These are phyloP conservation scores for Nothomitra cinnamomea DNA, from an alignment of 2,329 filamentous ascomycete genomes.

Conservation along the genomic window DNA sequence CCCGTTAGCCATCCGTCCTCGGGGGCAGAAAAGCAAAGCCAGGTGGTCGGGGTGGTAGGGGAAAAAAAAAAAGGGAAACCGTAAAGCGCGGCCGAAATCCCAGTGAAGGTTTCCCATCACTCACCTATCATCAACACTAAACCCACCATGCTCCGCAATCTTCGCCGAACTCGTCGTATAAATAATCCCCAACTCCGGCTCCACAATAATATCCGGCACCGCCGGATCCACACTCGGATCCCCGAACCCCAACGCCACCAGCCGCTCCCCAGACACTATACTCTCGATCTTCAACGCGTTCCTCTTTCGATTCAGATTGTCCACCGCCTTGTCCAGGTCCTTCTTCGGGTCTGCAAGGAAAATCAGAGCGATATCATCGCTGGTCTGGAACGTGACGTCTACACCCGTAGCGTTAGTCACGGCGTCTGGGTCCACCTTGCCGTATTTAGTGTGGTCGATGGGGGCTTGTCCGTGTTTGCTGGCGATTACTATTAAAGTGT, in stretches of 20 bases:
- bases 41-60: neutral
- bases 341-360: conserved; percentile 14
- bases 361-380: conserved; percentile 17
- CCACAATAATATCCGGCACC: conserved; percentile 18
- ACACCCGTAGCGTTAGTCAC: conserved; percentile 13
- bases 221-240: conserved; percentile 15
- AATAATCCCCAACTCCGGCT: conserved; percentile 14
- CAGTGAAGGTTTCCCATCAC: too few relatives aligned
- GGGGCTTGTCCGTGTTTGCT: conserved; percentile 18
- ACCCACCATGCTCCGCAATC: conserved; percentile 17
- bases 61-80: neutral
- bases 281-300: conserved; percentile 11
- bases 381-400: conserved; percentile 7
- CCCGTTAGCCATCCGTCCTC: too few relatives aligned
- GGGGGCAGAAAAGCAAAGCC: neutral
- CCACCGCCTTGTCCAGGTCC: conserved; percentile 12
- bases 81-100: neutral
- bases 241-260: conserved; percentile 14
- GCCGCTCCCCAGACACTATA: conserved; percentile 13
- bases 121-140: conserved; percentile 13
- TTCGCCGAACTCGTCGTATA: conserved; percentile 16
- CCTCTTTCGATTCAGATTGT: conserved; percentile 12
- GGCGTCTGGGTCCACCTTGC: conserved; percentile 10
- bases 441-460: conserved; percentile 14
- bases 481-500: conserved; percentile 16